Conservation (phyloP, 805 yeast species). For the Zygoascus flipseniorum region DNA sequence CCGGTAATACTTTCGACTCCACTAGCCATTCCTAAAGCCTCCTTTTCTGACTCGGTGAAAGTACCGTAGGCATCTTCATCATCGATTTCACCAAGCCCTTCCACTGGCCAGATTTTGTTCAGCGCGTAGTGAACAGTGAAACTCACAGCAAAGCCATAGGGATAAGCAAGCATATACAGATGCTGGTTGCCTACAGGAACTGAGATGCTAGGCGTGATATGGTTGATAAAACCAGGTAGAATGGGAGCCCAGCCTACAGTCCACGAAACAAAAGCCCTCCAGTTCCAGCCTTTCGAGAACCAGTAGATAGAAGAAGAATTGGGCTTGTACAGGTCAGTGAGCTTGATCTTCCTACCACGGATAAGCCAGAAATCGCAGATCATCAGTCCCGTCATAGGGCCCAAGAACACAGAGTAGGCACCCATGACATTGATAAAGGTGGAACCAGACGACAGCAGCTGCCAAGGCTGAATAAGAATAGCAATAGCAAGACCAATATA, state of each 20-base stretch:
- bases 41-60: not conserved
- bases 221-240: constrained; percentile 19
- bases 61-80: constrained; percentile 31
- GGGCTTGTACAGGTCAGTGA: constrained; percentile 34
- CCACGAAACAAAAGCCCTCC: constrained; percentile 35
- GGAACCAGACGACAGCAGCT: constrained; percentile 29
- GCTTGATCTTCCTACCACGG: constrained; percentile 32
- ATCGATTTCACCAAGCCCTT: constrained; percentile 23
- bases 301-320: constrained; percentile 33
- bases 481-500: constrained; percentile 31
- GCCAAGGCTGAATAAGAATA: constrained; percentile 36
- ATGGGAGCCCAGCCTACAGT: constrained; percentile 22
- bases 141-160: constrained; percentile 19
- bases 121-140: constrained; percentile 15
- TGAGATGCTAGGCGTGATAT: constrained; percentile 14
- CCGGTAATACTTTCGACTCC: not conserved
- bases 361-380: constrained; percentile 34
- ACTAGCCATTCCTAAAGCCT: not conserved
- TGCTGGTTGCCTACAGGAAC: constrained; percentile 63
- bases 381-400: constrained; percentile 34
- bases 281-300: constrained; percentile 37
- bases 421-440: constrained; percentile 31
- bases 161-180: constrained; percentile 1
- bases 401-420: constrained; percentile 32
- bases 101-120: constrained; percentile 23